These are phyloP conservation scores for Phellinidium pouzarii DNA, from an alignment of 1,284 basidiomycete species.

Conservation along the genomic window DNA sequence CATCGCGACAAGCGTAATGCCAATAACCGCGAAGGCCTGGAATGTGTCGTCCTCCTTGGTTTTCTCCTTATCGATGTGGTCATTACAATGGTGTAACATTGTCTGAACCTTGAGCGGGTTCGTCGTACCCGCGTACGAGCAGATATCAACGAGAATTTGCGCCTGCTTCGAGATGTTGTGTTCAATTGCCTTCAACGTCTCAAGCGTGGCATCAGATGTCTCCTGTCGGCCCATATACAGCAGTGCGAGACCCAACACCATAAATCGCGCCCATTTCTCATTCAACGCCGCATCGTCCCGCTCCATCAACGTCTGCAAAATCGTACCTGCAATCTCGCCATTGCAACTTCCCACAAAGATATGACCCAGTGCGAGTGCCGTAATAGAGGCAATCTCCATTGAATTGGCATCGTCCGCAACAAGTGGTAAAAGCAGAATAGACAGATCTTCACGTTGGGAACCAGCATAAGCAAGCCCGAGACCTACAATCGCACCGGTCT, in stretches of 20 bases:
- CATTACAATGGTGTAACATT: conserved; percentile 91
- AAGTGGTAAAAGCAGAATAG: conserved; percentile 71
- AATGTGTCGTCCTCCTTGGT: conserved; percentile 73
- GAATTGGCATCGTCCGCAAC: conserved; percentile 76
- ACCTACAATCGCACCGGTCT: conserved; percentile 85
- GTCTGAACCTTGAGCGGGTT: conserved; percentile 93
- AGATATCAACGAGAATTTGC: conserved; percentile 90
- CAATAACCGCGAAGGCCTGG: conserved; percentile 92
- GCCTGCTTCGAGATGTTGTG: conserved; percentile 90
- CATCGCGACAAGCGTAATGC: conserved; percentile 94
- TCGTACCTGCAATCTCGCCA: conserved; percentile 86
- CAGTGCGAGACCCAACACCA: conserved; percentile 86
- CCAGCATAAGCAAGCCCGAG: conserved; percentile 94
- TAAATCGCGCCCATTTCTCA: conserved; percentile 92
- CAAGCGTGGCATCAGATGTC: conserved; percentile 89
- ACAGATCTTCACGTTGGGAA: conserved; percentile 83
- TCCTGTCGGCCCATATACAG: conserved; percentile 88
- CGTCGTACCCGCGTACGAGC: conserved; percentile 92
- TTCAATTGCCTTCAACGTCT: conserved; percentile 92
- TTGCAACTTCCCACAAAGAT: conserved; percentile 95
- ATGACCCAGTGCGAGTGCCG: conserved; percentile 88
- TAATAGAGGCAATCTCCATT: conserved; percentile 87
- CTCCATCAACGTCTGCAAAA: conserved; percentile 92
- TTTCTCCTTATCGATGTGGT: conserved; percentile 71
- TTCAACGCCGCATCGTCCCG: conserved; percentile 70